A percentile compares a stretch with the other conserved stretches of the same genome.
Evolutionary conservation across 805 yeast species (phyloP).

Genomic region (Yamadazyma ubonensis): DNA sequence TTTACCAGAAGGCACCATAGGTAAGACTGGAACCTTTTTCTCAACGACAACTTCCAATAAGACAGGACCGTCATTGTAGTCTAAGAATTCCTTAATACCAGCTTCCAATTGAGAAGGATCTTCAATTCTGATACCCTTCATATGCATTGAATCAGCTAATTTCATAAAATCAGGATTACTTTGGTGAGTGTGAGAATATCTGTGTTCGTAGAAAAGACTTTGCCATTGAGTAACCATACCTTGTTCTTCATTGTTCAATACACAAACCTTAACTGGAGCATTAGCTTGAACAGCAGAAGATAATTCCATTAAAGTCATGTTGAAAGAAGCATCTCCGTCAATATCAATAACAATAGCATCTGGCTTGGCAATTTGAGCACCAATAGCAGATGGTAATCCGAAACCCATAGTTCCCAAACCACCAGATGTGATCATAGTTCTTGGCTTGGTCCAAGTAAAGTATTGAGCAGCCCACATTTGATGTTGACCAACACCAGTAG

Average conservation of each 20-base stretch:
- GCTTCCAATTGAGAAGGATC: slow-evolving; percentile 59
- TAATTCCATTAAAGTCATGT: slow-evolving; percentile 93
- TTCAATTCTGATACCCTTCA: slow-evolving; percentile 73
- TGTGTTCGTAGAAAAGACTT: slow-evolving; percentile 91
- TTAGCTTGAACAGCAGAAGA: slow-evolving; percentile 91
- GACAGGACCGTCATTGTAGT: slow-evolving; percentile 74
- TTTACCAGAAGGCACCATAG: slow-evolving; percentile 97
- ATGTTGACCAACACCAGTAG: slow-evolving; percentile 99
- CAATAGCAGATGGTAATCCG: slow-evolving; percentile 97
- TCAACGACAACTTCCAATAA: slow-evolving; percentile 89
- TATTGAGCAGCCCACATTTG: slow-evolving; percentile 99
- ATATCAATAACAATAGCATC: slow-evolving; percentile 94
- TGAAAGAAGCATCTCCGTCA: slow-evolving; percentile 99
- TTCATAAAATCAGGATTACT: slow-evolving; percentile 90
- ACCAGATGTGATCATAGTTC: slow-evolving; percentile 96
- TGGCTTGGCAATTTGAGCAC: slow-evolving; percentile 95
- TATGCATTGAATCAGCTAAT: slow-evolving; percentile 92
- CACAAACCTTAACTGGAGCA: slow-evolving; percentile 85
- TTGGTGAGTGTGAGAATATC: slow-evolving; percentile 98
- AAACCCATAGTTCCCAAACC: slow-evolving; percentile 99
- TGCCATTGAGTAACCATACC: slow-evolving; percentile 99
- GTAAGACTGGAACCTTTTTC: slow-evolving; percentile 92
- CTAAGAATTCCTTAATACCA: slow-evolving; percentile 64
- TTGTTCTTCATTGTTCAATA: slow-evolving; percentile 96
- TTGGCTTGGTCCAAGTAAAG: slow-evolving; percentile 89